Percentiles rank a stretch among this genome's conserved stretches.
These are phyloP conservation scores for Sarocladium kiliense DNA, from an alignment of 2,329 filamentous ascomycete species.

Conservation along the genomic window DNA sequence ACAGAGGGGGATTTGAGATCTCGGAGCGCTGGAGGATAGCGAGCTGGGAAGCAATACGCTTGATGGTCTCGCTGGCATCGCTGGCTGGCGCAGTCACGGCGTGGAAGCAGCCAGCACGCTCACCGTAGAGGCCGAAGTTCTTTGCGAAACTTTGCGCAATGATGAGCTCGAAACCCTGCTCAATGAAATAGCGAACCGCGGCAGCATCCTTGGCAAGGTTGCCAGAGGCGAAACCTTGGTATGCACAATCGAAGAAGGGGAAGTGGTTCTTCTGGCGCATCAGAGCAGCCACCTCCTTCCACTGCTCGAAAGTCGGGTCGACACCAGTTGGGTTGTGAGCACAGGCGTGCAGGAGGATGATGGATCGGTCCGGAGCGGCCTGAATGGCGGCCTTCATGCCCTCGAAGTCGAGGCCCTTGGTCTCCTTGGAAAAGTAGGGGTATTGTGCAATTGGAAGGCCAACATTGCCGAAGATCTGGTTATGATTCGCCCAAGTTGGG, in stretches of 20 bases:
- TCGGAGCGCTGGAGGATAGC: conserved; percentile 93
- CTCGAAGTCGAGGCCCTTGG: conserved; percentile 85
- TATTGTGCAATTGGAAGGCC: conserved; percentile 73
- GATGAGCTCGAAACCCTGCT: conserved; percentile 83
- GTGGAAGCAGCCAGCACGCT: conserved; percentile 95
- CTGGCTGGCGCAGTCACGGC: conserved; percentile 70
- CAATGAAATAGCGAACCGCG: conserved; percentile 91
- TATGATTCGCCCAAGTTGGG: conserved; percentile 98
- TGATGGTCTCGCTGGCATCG: conserved; percentile 57
- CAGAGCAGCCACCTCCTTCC: conserved; percentile 79
- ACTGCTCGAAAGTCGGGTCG: conserved; percentile 89
- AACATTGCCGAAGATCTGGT: conserved; percentile 96
- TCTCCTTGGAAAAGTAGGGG: conserved; percentile 88
- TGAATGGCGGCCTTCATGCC: conserved; percentile 74
- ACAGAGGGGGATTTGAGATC: conserved; percentile 94
- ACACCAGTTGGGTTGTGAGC: conserved; percentile 98
- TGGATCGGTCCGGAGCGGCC: conserved; percentile 69
- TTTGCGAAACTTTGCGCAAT: conserved; percentile 95
- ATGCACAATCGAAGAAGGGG: conserved; percentile 97
- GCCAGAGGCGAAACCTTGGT: conserved; percentile 96
- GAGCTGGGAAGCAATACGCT: conserved; percentile 77
- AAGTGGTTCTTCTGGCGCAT: conserved; percentile 79
- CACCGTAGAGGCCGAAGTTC: conserved; percentile 95
- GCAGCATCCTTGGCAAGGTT: conserved; percentile 79
- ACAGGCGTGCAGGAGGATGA: conserved; percentile 90